Evolutionary conservation across 2,329 filamentous ascomycete species (phyloP), one percentile per base, ranked within the genome.

Genomic region (Colletotrichum plurivorum): DNA sequence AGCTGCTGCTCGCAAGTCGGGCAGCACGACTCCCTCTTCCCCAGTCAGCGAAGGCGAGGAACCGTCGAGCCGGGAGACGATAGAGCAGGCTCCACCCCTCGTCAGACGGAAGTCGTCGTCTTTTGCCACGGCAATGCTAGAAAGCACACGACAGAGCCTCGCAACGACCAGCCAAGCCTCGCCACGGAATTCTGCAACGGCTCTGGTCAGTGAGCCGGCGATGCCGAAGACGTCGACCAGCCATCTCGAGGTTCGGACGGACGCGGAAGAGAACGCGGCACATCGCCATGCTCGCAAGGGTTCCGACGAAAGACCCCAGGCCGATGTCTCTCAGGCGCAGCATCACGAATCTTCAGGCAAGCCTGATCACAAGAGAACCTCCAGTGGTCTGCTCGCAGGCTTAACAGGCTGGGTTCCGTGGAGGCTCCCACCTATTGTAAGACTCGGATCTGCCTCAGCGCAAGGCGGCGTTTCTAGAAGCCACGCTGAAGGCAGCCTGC

Each of bases 401-500:
- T 77, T 87, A 53, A 78, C 81, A 36, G 77, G 79, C 22, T 87
- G 84, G 83, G 80, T 87, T 7, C 82, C 81, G 0, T 87, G 85
- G 84, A 79, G 72, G 59, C 67, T 81, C 18, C 74, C 75, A 1
- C 77, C 74, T 71, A 71, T 63, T 22, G 72, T 71, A 49, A 71
- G 73, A 8, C 27, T 73, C 31, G 67, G 71, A 3, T 63, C 67
- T 5, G 61, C 74, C 16, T 65, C 72, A 60, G 64, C 71, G 48
- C 67, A 75, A 70, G 63, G 73, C 63, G 58, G 59, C 46, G 73
- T 76, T 73, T 73, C 77, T 51, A 74, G 77, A 60, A 83, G 85
- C 69, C 83, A 87, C 73, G 88, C 88, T 1, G 88, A 89, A 75
- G 87, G 87, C 2, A 89, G 84, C 62, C 78, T 90, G 22, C 81